These are phyloP conservation scores for Eutrema japonicum DNA, from an alignment of 345 rosid genomes.

Conservation along the genomic window DNA sequence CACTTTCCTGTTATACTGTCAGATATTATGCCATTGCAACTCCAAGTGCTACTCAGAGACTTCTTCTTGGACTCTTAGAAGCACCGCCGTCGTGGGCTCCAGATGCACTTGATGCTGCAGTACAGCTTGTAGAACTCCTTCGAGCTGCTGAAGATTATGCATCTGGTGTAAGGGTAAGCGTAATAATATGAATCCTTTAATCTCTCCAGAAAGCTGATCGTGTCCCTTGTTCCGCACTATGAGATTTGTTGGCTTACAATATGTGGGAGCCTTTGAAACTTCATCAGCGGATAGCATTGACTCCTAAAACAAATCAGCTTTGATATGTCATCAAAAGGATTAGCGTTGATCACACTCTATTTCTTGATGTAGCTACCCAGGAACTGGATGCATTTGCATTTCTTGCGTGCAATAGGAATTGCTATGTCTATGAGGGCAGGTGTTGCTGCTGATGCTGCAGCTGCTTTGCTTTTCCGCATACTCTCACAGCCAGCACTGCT, in stretches of 20 bases:
- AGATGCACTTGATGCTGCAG: constrained; percentile 99
- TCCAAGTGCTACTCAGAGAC: constrained; percentile 97
- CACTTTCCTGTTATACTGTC: constrained; percentile 36
- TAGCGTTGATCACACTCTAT: constrained; percentile 35
- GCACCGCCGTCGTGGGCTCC: constrained; percentile 99
- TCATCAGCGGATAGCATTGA: background rate
- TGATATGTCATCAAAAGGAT: constrained; percentile 16
- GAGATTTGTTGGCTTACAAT: constrained; percentile 11
- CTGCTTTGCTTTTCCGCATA: constrained; percentile 92
- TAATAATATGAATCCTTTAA: constrained; percentile 7
- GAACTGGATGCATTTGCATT: constrained; percentile 99
- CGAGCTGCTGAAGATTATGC: constrained; percentile 98
- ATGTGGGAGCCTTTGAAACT: constrained; percentile 19
- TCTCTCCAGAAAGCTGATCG: constrained; percentile 6
- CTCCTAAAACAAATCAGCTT: background rate
- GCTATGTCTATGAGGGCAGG: constrained; percentile 99
- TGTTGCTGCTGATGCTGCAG: constrained; percentile 99
- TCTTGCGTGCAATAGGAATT: constrained; percentile 95
- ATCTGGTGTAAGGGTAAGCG: constrained; percentile 87
- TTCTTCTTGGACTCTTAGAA: constrained; percentile 96
- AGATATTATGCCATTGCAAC: constrained; percentile 98
- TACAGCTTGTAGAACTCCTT: constrained; percentile 98
- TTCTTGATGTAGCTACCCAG: constrained; percentile 78
- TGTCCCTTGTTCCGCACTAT: background rate
- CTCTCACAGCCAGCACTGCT: constrained; percentile 96